A percentile compares a stretch with the other conserved stretches of the same genome.
Evolutionary conservation across 2,329 filamentous ascomycete species (phyloP).

Genomic region (Fusarium euwallaceae): DNA sequence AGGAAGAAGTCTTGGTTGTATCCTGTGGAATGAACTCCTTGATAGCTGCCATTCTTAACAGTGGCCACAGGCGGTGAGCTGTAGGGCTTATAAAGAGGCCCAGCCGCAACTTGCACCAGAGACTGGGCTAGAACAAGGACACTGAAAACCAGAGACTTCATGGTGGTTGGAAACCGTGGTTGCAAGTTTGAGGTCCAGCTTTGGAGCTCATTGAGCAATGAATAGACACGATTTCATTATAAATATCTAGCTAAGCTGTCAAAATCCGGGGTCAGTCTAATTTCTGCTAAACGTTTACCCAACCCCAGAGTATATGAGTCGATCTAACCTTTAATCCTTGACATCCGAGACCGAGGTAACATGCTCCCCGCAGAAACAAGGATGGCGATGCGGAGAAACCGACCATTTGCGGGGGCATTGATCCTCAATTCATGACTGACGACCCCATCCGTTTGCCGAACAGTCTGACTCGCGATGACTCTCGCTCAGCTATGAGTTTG

Average conservation of each 20-base stretch:
- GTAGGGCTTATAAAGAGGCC: background rate
- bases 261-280: background rate
- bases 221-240: background rate
- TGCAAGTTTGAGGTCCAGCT: background rate
- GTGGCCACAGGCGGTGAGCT: background rate
- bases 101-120: background rate
- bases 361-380: background rate
- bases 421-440: background rate
- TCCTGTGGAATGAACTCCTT: conserved; percentile 53
- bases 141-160: background rate
- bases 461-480: background rate
- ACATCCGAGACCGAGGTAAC: background rate
- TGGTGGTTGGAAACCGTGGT: background rate
- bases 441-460: background rate
- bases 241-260: background rate
- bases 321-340: background rate
- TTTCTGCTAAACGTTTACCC: background rate
- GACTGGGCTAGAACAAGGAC: background rate
- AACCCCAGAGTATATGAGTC: background rate
- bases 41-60: conserved; percentile 60
- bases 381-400: background rate
- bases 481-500: background rate
- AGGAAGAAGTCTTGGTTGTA: conserved; percentile 65
- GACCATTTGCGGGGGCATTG: background rate
- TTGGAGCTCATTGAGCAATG: background rate